phyloP scores from a whole-genome alignment of 805 yeast genomes.

The Candida khao-thaluensis region DNA sequence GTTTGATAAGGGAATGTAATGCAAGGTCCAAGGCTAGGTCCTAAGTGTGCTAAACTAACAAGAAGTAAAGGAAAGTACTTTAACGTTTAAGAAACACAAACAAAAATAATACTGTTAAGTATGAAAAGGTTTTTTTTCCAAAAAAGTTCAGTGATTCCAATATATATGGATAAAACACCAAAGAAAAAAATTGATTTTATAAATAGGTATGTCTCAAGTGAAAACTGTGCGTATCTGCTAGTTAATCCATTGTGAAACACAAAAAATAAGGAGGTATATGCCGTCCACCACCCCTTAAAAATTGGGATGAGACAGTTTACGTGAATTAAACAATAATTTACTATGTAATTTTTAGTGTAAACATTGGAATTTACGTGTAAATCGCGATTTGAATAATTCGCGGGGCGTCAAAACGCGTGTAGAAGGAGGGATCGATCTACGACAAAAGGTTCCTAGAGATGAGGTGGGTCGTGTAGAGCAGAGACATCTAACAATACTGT shows the following conservation, averaged over 20 bases:
- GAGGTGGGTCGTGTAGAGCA: too few species aligned
- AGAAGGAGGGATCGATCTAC: too few species aligned
- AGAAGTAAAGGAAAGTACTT: too few species aligned
- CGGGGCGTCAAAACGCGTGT: constrained; percentile 3
- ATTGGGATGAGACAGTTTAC: neutral
- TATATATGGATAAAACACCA: constrained; percentile 6
- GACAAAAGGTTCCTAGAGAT: too few species aligned
- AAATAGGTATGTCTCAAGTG: constrained; percentile 1
- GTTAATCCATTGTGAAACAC: constrained; percentile 2
- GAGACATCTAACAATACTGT: too few species aligned
- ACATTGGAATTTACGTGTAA: constrained; percentile 2
- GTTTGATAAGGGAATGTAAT: constrained; percentile 6
- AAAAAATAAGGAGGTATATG: neutral
- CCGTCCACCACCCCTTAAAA: constrained; percentile 1
- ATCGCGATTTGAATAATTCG: neutral
- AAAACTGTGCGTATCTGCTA: neutral
- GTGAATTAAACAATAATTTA: neutral
- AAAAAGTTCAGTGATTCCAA: constrained; percentile 5
- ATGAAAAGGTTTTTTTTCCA: neutral
- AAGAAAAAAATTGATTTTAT: neutral
- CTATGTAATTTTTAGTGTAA: constrained; percentile 1
- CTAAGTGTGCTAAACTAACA: too few species aligned
- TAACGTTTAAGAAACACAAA: too few species aligned
- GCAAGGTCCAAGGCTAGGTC: too few species aligned
- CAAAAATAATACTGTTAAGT: too few species aligned